Evolutionary conservation across 1,284 basidiomycete genomes (phyloP), one percentile per base, ranked within the genome.

Genomic region (Cryptococcus sp.): DNA sequence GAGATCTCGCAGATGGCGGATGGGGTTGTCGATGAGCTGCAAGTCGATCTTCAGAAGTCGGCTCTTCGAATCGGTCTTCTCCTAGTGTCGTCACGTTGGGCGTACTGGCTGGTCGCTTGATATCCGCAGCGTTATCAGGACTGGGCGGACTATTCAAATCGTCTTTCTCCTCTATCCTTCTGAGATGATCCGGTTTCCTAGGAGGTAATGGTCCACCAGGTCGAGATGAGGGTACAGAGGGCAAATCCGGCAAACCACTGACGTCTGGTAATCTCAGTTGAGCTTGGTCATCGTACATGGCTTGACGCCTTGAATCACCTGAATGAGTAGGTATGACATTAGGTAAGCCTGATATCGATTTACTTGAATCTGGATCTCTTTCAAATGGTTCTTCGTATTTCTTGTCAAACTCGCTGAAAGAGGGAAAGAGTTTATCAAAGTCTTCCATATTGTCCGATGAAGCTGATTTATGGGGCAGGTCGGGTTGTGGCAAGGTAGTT

Each of bases 351-450:
- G 58, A 50, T 4, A 54, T 42, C 8, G 8, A 32, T 23, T 23
- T 23, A 23, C 23, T 23, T n/a, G 49, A 23, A 14, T 49, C 50
- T 15, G 35, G 33, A 36, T 52, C 50, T 13, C 48, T n/a, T 10
- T 42, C 53, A 36, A 55, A 55, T 3, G 47, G 37, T 8, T 58
- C 59, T 4, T 66, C 63, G 54, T 70, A 75, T 49, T 71, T 69
- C 50, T 71, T 72, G 46, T 67, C 70, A 57, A 77, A 71, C 15
- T 74, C 71, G 53, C 60, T 66, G 15, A 77, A 56, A 2, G 74
- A 73, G 0, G 76, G 76, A 58, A 77, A 77, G 0, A 64, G 59
- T 41, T 63, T 62, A 35, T 70, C 67, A 49, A 76, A 76, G 15
- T 70, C 66, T 32, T 58, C 62, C 34, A 70, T 38, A 13, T 60